Evolutionary conservation across 1,284 basidiomycete species (phyloP), one percentile per base, ranked within the genome.

Genomic region (Microbotryum violaceum): DNA sequence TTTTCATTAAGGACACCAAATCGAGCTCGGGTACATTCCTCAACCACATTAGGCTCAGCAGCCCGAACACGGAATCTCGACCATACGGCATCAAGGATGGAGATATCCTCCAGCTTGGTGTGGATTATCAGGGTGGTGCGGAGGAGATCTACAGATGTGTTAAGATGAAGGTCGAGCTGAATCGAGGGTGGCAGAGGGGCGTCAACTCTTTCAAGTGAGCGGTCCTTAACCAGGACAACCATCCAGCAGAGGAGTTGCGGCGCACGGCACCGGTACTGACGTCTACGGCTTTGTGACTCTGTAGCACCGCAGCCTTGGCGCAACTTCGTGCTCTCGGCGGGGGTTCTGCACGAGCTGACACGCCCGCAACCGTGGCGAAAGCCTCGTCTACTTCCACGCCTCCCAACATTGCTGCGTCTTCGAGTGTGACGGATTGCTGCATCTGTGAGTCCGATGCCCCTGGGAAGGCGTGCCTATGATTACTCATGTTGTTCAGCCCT

Each of bases 111-210:
- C 94, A 98, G 77, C 83, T 97, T 1, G 94, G 94, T 2, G 92
- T 98, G 37, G 96, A 98, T 75, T 98, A 97, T 76, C 94, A 97
- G 76, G 94, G 94, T 31, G 96, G 94, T 0, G 85, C 89, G 6
- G 93, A 98, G 77, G 93, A 97, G 76, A 91, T 97, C 64, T 98
- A 96, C 77, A 89, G 97, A 77, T 92, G 89, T 68, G 91, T 98
- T 66, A 97, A 97, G 82, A 96, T 98, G 76, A 83, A 91, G 64
- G 82, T 98, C 60, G 94, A 98, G 77, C 69, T 82, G 23, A 79
- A 92, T 52, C 84, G 77, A 31, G 80, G 90, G 72, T 97, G 91
- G 91, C 91, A 96, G 74, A 79, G 85, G 2, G 83, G 80, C 2
- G 84, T 86, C 2, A 97, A 96, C 78, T 87, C 86, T 56, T 98